phyloP scores from a whole-genome alignment of 176 grass and related monocot genomes.

The Raddia guianensis region DNA sequence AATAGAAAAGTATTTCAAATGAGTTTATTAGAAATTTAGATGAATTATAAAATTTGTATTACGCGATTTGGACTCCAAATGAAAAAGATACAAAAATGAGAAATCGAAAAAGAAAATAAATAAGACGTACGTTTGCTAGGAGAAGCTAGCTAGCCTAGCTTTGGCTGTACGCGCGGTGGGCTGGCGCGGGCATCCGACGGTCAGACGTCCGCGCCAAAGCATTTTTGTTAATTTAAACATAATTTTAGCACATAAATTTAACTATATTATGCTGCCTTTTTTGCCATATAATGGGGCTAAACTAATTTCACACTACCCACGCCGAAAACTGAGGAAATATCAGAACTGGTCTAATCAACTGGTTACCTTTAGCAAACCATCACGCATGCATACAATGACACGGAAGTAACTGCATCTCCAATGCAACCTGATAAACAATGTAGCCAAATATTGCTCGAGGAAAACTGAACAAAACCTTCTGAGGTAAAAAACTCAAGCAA shows the following conservation, averaged over 20 bases:
- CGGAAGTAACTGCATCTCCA: neutral
- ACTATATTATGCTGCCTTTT: neutral
- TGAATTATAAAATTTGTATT: too few species aligned
- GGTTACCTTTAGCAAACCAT: neutral
- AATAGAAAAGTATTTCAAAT: too few species aligned
- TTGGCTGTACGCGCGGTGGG: too few species aligned
- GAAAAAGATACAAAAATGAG: too few species aligned
- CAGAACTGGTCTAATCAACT: neutral
- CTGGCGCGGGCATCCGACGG: too few species aligned
- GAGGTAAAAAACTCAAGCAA: constrained; percentile 13
- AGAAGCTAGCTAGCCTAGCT: too few species aligned
- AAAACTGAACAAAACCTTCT: neutral
- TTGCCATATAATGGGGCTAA: neutral
- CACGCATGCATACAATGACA: neutral
- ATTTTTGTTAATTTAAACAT: too few species aligned
- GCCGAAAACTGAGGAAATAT: neutral
- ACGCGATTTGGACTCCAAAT: too few species aligned
- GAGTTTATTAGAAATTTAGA: too few species aligned
- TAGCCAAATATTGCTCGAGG: neutral
- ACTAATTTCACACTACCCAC: neutral
- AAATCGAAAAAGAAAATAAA: too few species aligned
- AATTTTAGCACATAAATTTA: neutral
- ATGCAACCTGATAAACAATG: neutral
- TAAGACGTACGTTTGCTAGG: too few species aligned
- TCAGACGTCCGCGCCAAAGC: too few species aligned